These are phyloP conservation scores for Xanthoconium purpureum DNA, from an alignment of 768 basidiomycete genomes.

Conservation along the genomic window DNA sequence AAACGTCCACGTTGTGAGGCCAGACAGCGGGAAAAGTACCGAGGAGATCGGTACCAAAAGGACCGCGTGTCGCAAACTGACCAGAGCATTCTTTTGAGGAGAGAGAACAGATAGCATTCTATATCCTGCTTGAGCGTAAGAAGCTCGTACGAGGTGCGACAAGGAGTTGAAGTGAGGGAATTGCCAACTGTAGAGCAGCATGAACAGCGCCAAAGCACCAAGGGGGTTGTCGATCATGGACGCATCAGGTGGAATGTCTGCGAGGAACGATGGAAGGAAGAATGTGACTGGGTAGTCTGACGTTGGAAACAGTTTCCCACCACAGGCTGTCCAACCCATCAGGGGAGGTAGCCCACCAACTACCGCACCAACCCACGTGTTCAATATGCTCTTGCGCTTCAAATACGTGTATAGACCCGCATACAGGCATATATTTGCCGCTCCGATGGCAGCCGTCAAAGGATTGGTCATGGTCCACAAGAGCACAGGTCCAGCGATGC, in stretches of 20 bases:
- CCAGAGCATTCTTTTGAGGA: slow-evolving; percentile 77
- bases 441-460: slow-evolving; percentile 78
- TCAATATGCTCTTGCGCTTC: slow-evolving; percentile 77
- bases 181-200: slow-evolving; percentile 93
- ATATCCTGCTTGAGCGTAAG: slow-evolving; percentile 92
- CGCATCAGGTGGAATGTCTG: slow-evolving; percentile 39
- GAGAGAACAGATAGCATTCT: slow-evolving; percentile 84
- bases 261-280: slow-evolving; percentile 62
- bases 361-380: slow-evolving; percentile 93
- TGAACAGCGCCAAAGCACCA: slow-evolving; percentile 74
- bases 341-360: slow-evolving; percentile 92
- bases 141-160: slow-evolving; percentile 80
- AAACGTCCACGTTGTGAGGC: slow-evolving; percentile 90
- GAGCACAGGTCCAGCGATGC: slow-evolving; percentile 72
- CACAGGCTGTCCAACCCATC: slow-evolving; percentile 98
- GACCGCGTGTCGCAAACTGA: slow-evolving; percentile 78
- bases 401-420: slow-evolving; percentile 90
- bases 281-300: slow-evolving; percentile 53
- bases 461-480: slow-evolving; percentile 85
- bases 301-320: slow-evolving; percentile 71
- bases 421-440: slow-evolving; percentile 83
- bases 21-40: slow-evolving; percentile 79
- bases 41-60: slow-evolving; percentile 77
- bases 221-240: slow-evolving; percentile 76
- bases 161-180: slow-evolving; percentile 97